Conservation (phyloP, 2,329 filamentous ascomycete species). For the Fusarium xylarioides region DNA sequence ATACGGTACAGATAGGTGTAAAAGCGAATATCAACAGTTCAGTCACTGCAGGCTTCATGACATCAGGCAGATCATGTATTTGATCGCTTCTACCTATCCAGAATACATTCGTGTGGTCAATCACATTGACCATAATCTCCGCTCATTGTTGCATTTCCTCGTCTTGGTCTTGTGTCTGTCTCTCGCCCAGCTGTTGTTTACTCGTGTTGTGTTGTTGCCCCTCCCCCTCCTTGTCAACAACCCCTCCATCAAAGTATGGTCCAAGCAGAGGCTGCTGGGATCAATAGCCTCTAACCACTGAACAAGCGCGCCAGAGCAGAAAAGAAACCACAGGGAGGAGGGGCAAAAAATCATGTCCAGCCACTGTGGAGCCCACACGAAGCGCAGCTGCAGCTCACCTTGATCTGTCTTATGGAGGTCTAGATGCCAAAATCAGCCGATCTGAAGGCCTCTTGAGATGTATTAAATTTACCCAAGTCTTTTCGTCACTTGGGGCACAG, state of each 20-base stretch:
- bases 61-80: background rate
- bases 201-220: slow-evolving; percentile 22
- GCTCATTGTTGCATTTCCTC: slow-evolving; percentile 8
- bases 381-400: slow-evolving; percentile 38
- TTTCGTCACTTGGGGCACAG: background rate
- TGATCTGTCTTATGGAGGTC: slow-evolving; percentile 18
- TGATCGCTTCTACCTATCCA: background rate
- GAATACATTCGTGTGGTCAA: background rate
- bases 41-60: background rate
- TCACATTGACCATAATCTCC: slow-evolving; percentile 7
- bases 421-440: background rate
- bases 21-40: background rate
- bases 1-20: background rate
- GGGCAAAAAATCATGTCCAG: slow-evolving; percentile 31
- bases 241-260: slow-evolving; percentile 33
- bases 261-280: slow-evolving; percentile 28
- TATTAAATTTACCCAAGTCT: background rate
- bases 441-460: background rate
- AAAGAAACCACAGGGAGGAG: slow-evolving; percentile 12
- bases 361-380: slow-evolving; percentile 31
- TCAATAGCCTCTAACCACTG: slow-evolving; percentile 14
- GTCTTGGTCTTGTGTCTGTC: slow-evolving; percentile 9
- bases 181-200: slow-evolving; percentile 17
- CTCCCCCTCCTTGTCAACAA: slow-evolving; percentile 35
- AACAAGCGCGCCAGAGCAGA: slow-evolving; percentile 16